Evolutionary conservation across 2,329 filamentous ascomycete genomes (phyloP).

Genomic region (Tolypocladium endophyticum): DNA sequence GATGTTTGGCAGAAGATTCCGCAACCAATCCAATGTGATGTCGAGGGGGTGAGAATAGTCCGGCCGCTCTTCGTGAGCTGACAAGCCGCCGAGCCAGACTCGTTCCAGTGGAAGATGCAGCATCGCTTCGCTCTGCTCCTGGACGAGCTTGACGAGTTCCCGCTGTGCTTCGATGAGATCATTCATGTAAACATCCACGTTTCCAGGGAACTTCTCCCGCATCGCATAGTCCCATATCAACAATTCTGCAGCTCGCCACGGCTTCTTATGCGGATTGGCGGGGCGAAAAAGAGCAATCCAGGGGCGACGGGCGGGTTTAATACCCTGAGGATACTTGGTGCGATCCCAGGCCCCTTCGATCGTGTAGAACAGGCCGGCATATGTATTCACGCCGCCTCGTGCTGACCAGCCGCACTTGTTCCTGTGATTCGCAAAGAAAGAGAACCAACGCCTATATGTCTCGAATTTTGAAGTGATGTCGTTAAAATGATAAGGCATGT

Average conservation of each 20-base stretch:
- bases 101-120: slow-evolving; percentile 22
- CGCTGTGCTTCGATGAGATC: slow-evolving; percentile 36
- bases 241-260: slow-evolving; percentile 30
- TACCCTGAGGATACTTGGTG: slow-evolving; percentile 5
- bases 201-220: slow-evolving; percentile 11
- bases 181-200: slow-evolving; percentile 11
- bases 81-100: slow-evolving; percentile 35
- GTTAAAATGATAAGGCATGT: slow-evolving; percentile 13
- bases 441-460: slow-evolving; percentile 14
- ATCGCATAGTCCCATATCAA: slow-evolving; percentile 42
- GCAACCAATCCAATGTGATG: slow-evolving; percentile 27
- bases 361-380: slow-evolving; percentile 39
- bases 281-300: slow-evolving; percentile 42
- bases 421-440: slow-evolving; percentile 5
- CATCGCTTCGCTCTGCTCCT: slow-evolving; percentile 11
- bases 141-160: slow-evolving; percentile 27
- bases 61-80: slow-evolving; percentile 7
- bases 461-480: slow-evolving; percentile 9
- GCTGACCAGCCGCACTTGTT: background rate
- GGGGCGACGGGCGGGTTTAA: slow-evolving; percentile 25
- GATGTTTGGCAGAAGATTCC: slow-evolving; percentile 19
- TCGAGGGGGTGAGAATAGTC: slow-evolving; percentile 26
- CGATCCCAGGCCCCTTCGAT: slow-evolving; percentile 4
- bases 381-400: slow-evolving; percentile 9
- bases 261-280: slow-evolving; percentile 20